phyloP scores from a whole-genome alignment of 225 moss, liverwort and hornwort species.

The Pseudoscleropodium purum region DNA sequence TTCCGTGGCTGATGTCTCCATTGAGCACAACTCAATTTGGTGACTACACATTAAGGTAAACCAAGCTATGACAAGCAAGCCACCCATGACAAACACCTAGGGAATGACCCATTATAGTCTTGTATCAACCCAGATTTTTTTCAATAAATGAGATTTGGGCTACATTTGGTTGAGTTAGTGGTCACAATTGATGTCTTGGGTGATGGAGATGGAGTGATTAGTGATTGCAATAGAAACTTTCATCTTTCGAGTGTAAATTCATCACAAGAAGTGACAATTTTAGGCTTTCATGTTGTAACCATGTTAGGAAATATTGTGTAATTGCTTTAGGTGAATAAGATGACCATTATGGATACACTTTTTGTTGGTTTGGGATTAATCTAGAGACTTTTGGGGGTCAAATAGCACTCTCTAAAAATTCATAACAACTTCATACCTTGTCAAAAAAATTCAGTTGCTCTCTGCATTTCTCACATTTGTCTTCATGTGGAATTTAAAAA shows the following conservation, averaged over 20 bases:
- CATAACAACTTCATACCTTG: neutral
- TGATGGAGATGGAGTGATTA: neutral
- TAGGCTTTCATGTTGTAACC: neutral
- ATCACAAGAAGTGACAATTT: neutral
- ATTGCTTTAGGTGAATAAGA: neutral
- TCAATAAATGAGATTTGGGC: neutral
- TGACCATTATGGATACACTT: neutral
- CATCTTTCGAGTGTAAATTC: neutral
- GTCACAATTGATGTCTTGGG: neutral
- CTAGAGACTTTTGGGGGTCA: neutral
- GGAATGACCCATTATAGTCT: neutral
- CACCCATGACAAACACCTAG: neutral
- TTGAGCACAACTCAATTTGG: neutral
- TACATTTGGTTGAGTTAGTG: neutral
- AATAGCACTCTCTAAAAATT: neutral
- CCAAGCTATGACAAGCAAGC: neutral
- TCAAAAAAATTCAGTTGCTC: too few species aligned
- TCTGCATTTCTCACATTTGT: neutral
- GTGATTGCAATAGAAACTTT: neutral
- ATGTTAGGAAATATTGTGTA: neutral
- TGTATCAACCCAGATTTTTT: neutral
- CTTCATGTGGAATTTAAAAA: too few species aligned
- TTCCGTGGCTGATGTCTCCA: neutral
- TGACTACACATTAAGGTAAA: neutral
- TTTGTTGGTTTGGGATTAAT: neutral